Evolutionary conservation across 1,284 basidiomycete genomes (phyloP).

Genomic region (Ustilago nuda): DNA sequence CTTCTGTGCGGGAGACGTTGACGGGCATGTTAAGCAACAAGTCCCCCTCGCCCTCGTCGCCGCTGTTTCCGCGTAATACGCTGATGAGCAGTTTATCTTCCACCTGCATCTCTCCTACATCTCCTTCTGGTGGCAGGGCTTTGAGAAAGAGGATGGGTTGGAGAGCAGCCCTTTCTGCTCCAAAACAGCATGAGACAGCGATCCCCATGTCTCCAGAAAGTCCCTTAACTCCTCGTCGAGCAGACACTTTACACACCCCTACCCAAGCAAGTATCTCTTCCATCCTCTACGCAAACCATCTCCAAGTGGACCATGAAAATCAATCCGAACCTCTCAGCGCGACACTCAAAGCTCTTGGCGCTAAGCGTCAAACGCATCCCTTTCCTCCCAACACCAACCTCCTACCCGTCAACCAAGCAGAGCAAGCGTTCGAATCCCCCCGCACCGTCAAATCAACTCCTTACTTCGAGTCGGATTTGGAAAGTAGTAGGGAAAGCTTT

Average conservation of each 20-base stretch:
- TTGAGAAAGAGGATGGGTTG: constrained; percentile 39
- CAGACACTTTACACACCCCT: constrained; percentile 29
- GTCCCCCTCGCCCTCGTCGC: constrained; percentile 28
- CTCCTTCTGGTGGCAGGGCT: constrained; percentile 9
- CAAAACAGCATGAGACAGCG: constrained; percentile 8
- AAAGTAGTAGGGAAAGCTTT: constrained; percentile 4
- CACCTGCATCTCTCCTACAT: constrained; percentile 16
- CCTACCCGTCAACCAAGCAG: background rate
- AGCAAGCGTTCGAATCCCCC: background rate
- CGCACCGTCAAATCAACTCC: background rate
- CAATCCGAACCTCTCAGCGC: constrained; percentile 37
- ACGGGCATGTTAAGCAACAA: constrained; percentile 18
- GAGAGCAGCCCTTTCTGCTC: constrained; percentile 11
- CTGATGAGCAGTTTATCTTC: constrained; percentile 37
- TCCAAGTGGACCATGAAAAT: background rate
- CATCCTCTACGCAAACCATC: background rate
- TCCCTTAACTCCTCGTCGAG: constrained; percentile 36
- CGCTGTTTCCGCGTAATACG: constrained; percentile 34
- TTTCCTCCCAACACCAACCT: constrained; percentile 18
- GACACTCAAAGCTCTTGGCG: constrained; percentile 37
- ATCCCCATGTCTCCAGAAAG: constrained; percentile 36
- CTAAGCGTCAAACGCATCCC: constrained; percentile 23
- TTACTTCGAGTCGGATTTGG: constrained; percentile 1
- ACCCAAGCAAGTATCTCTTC: constrained; percentile 26
- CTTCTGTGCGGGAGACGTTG: background rate